phyloP scores from a whole-genome alignment of 257 asterid species.

The Solanum medicagineum region DNA sequence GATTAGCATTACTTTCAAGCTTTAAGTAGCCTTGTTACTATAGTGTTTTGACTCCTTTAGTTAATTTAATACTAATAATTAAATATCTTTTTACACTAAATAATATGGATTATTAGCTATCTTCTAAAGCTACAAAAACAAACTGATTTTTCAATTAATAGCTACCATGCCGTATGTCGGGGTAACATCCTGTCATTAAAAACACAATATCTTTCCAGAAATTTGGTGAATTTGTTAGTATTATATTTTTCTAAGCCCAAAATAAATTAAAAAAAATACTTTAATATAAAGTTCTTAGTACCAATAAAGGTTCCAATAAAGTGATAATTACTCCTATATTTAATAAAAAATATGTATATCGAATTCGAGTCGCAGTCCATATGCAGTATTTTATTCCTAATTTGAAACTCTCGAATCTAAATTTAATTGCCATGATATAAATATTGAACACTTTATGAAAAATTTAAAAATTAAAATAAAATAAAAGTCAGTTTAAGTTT shows the following conservation, averaged over 20 bases:
- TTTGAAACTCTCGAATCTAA: rapidly evolving
- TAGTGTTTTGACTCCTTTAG: conserved; percentile 5
- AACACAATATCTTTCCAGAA: not conserved
- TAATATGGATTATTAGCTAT: not conserved
- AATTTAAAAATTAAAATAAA: not conserved
- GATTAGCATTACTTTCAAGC: not conserved
- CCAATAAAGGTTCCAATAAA: rapidly evolving
- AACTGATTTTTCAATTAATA: conserved; percentile 1
- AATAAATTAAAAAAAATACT: not conserved
- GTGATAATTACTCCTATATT: rapidly evolving
- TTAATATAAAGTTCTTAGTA: not conserved
- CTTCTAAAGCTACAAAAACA: not conserved
- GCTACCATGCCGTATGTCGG: conserved; percentile 16
- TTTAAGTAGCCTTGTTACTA: not conserved
- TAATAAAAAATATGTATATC: not conserved
- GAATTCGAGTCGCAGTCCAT: rapidly evolving
- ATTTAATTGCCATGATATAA: not conserved
- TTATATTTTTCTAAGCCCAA: not conserved
- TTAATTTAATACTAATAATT: not conserved
- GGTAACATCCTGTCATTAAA: conserved; percentile 21
- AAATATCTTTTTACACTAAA: not conserved
- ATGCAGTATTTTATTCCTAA: not conserved
- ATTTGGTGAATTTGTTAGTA: not conserved
- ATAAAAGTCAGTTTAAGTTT: not conserved
- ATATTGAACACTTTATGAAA: rapidly evolving